phyloP scores from a whole-genome alignment of 2,329 filamentous ascomycete genomes.

The Ramularia endophylla region DNA sequence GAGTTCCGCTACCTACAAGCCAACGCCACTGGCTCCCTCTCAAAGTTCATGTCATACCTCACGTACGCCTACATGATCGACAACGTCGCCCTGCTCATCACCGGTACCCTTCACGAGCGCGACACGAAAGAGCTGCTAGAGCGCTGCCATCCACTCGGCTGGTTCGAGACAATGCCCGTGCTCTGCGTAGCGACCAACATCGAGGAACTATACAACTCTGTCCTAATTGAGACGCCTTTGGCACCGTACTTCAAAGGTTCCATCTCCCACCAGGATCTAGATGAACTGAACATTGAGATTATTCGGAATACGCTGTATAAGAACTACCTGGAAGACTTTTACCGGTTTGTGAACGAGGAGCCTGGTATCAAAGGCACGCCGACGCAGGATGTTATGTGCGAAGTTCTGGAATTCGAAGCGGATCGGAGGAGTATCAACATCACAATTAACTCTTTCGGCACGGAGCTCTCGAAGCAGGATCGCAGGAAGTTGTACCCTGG shows the following conservation, averaged over 20 bases:
- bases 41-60: slow-evolving; percentile 95
- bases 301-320: slow-evolving; percentile 98
- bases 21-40: slow-evolving; percentile 83
- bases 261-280: slow-evolving; percentile 90
- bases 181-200: slow-evolving; percentile 98
- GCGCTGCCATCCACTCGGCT: slow-evolving; percentile 91
- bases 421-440: slow-evolving; percentile 98
- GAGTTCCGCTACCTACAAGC: slow-evolving; percentile 96
- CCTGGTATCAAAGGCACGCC: slow-evolving; percentile 81
- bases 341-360: slow-evolving; percentile 87
- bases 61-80: slow-evolving; percentile 99
- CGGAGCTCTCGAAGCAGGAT: slow-evolving; percentile 87
- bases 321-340: slow-evolving; percentile 98
- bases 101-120: slow-evolving; percentile 92
- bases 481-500: slow-evolving; percentile 93
- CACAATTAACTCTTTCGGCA: slow-evolving; percentile 97
- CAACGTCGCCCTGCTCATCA: slow-evolving; percentile 96
- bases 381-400: slow-evolving; percentile 89
- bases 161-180: slow-evolving; percentile 99
- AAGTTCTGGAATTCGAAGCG: slow-evolving; percentile 94
- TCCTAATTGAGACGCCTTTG: slow-evolving; percentile 91
- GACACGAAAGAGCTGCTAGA: slow-evolving; percentile 94
- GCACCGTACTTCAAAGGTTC: slow-evolving; percentile 97
- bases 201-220: slow-evolving; percentile 97
- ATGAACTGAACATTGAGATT: slow-evolving; percentile 99